Evolutionary conservation across 2,329 filamentous ascomycete species (phyloP), one percentile per base, ranked within the genome.

Genomic region (Colletotrichum liaoningense): DNA sequence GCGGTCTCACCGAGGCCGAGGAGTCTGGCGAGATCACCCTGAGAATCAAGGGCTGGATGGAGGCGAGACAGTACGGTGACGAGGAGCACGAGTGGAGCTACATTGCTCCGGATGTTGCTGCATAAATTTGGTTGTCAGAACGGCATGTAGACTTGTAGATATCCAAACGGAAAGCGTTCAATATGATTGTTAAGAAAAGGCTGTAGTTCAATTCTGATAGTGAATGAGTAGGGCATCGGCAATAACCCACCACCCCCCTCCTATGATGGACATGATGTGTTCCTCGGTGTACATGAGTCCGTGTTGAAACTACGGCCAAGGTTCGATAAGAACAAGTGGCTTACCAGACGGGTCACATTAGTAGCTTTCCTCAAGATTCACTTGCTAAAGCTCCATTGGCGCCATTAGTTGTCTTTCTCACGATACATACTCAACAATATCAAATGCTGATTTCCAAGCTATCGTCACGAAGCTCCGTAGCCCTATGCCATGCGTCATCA

Each of bases 11-110:
- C 81, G 91, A 94, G 77, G 87, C 91, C 60, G 90, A 97, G 83
- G 96, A 99, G 86, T 95, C 95, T 12, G 97, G 97, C 56, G 93
- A 95, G 80, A 88, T 98, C 79, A 93, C 97, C 11, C 85, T 91
- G 79, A 90, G 90, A 83, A 95, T 99, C 93, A 97, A 98, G 91
- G 90, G 93, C 79, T 99, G 97, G 97, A 98, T 99, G 75, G 95
- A 97, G 86, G 93, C 87, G 33, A 95, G 97, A 77, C 96, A 98
- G 86, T 98, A 98, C 81, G 97, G 97, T 75, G 95, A 98, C 76
- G 93, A 96, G 84, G 90, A 94, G 81, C 95, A 98, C 82, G 89
- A 92, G 77, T 99, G 97, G 97, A 98, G 95, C 88, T 92, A 92
- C 78, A 77, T 86, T 66, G 65, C 69, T 84, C 84, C 79, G 16